A percentile compares a stretch with the other conserved stretches of the same genome.
Conservation (phyloP, 306 rosid genomes). For the Amphicarpaea edgeworthii region DNA sequence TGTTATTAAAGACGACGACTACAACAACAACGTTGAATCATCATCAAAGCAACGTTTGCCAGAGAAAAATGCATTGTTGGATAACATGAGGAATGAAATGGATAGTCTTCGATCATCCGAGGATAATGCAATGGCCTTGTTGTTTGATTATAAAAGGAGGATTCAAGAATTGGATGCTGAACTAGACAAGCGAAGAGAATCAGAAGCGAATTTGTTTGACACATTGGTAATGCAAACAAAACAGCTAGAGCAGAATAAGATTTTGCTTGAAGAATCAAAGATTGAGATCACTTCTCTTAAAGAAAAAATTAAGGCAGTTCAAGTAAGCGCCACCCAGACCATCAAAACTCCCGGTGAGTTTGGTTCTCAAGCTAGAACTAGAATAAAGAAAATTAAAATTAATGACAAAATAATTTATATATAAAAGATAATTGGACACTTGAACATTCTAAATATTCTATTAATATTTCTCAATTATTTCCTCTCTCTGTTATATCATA, state of each 20-base stretch:
- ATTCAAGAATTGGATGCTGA: constrained; percentile 62
- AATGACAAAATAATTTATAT: no score
- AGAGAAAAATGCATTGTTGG: constrained; percentile 39
- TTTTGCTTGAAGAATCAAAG: constrained; percentile 68
- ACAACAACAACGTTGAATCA: constrained; percentile 16
- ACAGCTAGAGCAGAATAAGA: constrained; percentile 65
- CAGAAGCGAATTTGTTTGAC: constrained; percentile 65
- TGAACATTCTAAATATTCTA: no score
- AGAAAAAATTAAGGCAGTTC: constrained; percentile 42
- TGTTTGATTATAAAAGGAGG: constrained; percentile 45
- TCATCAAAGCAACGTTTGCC: constrained; percentile 42
- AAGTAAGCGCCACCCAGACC: constrained; percentile 21
- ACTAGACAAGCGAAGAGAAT: constrained; percentile 54
- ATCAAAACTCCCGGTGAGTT: background rate
- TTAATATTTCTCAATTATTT: no score
- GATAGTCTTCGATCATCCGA: constrained; percentile 50
- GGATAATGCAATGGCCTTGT: constrained; percentile 39
- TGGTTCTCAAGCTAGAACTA: background rate
- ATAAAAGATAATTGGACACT: no score
- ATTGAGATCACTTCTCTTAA: constrained; percentile 57
- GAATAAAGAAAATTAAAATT: no score
- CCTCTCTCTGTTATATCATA: no score
- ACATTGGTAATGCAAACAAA: constrained; percentile 66
- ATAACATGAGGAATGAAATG: constrained; percentile 41
- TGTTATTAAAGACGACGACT: constrained; percentile 28